A percentile compares a stretch with the other conserved stretches of the same genome.
phyloP scores from a whole-genome alignment of 371 early-diverging fungal species.

The Mortierella sp. region DNA sequence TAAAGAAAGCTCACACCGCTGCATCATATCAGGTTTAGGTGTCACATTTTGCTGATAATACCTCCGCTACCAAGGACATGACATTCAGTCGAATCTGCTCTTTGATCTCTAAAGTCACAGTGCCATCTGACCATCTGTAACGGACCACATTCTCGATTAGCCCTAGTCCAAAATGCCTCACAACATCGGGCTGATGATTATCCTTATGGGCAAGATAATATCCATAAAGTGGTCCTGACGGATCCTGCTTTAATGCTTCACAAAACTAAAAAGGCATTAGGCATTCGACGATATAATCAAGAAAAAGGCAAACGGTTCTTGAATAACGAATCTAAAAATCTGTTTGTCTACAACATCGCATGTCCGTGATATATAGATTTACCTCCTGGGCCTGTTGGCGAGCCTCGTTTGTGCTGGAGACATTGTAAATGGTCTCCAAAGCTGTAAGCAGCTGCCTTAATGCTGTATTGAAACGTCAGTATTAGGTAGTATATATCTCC shows the following conservation, averaged over 20 bases:
- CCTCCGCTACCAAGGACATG: constrained; percentile 56
- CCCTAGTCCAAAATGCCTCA: constrained; percentile 65
- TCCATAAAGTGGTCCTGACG: constrained; percentile 58
- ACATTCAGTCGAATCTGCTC: constrained; percentile 40
- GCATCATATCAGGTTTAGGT: too few relatives aligned
- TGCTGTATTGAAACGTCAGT: too few relatives aligned
- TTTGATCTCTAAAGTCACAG: constrained; percentile 34
- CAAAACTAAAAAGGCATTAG: constrained; percentile 42
- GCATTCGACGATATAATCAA: not conserved
- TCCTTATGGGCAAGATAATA: constrained; percentile 59
- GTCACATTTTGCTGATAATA: too few relatives aligned
- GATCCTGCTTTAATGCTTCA: constrained; percentile 54
- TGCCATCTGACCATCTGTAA: constrained; percentile 59
- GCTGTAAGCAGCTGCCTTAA: constrained; percentile 51
- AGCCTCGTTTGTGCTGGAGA: constrained; percentile 49
- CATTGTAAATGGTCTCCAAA: constrained; percentile 58
- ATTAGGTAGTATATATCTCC: not conserved
- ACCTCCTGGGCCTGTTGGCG: constrained; percentile 59
- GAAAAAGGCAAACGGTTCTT: too few relatives aligned
- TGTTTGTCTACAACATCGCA: not conserved
- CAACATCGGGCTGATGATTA: constrained; percentile 46
- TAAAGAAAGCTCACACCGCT: too few relatives aligned
- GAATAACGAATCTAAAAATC: too few relatives aligned
- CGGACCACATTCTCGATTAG: constrained; percentile 60
- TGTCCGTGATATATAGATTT: too few relatives aligned